A percentile compares a stretch with the other conserved stretches of the same genome.
These are phyloP conservation scores for Podaxis sp. DNA, from an alignment of 768 basidiomycete genomes.

Conservation along the genomic window DNA sequence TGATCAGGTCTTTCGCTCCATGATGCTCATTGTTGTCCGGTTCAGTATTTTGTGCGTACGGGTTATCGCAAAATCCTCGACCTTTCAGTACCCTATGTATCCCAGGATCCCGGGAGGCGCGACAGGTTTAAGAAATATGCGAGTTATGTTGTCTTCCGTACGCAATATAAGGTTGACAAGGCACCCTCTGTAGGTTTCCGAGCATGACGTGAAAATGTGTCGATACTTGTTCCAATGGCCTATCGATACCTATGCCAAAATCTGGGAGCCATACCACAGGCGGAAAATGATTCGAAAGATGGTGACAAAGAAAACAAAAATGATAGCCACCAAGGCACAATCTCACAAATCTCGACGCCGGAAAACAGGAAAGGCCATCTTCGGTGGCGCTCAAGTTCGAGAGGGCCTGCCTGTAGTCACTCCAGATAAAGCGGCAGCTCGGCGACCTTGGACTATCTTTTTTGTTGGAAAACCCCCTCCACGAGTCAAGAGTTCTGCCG, in stretches of 20 bases:
- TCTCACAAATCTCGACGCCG: not conserved
- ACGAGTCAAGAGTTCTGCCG: not conserved
- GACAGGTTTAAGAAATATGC: not conserved
- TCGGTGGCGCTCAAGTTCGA: not conserved
- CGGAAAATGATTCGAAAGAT: not conserved
- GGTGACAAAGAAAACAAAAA: not conserved
- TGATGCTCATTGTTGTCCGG: not conserved
- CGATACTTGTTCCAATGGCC: constrained; percentile 6
- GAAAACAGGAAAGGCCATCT: not conserved
- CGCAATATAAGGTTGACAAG: not conserved
- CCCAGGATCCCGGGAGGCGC: not conserved
- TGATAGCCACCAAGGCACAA: constrained; percentile 1
- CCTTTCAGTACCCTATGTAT: not conserved
- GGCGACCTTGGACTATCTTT: not conserved
- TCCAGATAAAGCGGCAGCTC: not conserved
- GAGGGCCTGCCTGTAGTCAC: not conserved
- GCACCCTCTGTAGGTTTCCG: not conserved
- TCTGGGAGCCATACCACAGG: not conserved
- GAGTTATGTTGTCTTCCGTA: not conserved
- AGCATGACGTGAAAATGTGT: not conserved
- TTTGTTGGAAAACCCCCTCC: constrained; percentile 13
- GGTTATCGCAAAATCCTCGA: not conserved
- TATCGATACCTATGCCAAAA: not conserved
- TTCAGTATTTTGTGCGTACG: not conserved
- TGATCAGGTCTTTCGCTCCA: not conserved